Percentiles rank a stretch among this genome's conserved stretches.
These are phyloP conservation scores for Nicotiana rustica DNA, from an alignment of 305 asterid species.

Conservation along the genomic window DNA sequence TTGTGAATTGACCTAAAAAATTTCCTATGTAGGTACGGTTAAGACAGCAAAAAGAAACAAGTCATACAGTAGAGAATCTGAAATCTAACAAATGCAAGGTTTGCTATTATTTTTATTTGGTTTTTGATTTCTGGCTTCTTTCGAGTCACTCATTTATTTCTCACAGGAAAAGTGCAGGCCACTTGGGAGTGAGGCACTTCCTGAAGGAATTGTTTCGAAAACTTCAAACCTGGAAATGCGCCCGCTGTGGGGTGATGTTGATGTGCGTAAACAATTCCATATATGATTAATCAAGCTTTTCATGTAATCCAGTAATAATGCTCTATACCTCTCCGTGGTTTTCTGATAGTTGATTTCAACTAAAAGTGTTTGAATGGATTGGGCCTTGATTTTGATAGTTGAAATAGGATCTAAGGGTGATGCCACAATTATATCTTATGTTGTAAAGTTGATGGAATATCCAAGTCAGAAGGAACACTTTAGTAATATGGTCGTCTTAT, in stretches of 20 bases:
- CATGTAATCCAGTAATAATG: background rate
- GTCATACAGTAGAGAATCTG: slow-evolving; percentile 18
- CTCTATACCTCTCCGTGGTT: background rate
- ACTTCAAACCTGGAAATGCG: slow-evolving; percentile 78
- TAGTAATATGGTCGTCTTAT: no score
- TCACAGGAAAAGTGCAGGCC: slow-evolving; percentile 68
- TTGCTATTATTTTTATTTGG: slow-evolving; percentile 30
- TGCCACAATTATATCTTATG: no score
- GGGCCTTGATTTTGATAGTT: no score
- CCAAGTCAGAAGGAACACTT: no score
- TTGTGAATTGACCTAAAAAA: slow-evolving; percentile 24
- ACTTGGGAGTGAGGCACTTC: slow-evolving; percentile 75
- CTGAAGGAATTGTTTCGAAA: slow-evolving; percentile 74
- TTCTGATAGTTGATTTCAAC: no score
- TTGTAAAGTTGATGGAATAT: no score
- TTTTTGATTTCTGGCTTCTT: slow-evolving; percentile 11
- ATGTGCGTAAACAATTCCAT: slow-evolving; percentile 49
- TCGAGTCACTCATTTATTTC: slow-evolving; percentile 26
- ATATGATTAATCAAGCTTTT: background rate
- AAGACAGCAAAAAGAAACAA: slow-evolving; percentile 36
- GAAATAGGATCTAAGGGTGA: no score
- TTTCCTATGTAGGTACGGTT: slow-evolving; percentile 48
- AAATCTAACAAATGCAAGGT: slow-evolving; percentile 57
- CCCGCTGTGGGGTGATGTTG: slow-evolving; percentile 75
- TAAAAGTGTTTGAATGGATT: no score